Base-by-base conservation (phyloP, 345 rosid genomes). In the Odontarrhena argentea region DNA sequence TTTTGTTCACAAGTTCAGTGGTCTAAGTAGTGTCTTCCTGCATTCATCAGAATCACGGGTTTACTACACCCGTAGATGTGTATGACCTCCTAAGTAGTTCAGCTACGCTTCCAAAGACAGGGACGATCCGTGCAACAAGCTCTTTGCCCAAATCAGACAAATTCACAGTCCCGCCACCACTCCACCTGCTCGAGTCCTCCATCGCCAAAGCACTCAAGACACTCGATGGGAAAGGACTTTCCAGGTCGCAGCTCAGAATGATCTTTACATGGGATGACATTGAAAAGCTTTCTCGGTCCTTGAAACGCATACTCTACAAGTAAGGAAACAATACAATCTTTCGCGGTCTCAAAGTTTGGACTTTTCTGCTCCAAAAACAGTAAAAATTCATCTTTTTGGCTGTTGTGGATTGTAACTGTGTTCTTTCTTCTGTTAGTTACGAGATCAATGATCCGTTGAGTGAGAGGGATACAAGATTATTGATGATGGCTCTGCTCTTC, bases 301-400 rank as follows among this genome's bases (percentile, higher is more conserved):
- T 87, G 55, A 79, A 77, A 78, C 76, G 52, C 9, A 85, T 94
- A 65, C 78, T 94, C 25, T 22, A 78, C 75, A 91, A 71, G 99
- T 88, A 82, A 83, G 97, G 63, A 26, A 47, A 34, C 32, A 34
- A 40, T n/a, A 40, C 56, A 13, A 51, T 62, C 46, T 18, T 40
- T 60, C 35, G 57, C 28, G 0, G 3, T 36, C 8, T 59, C 13
- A 7, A 67, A 41, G 45, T 24, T 24, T 13, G 9, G 50, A 18
- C 8, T n/a, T 52, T 44, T 63, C 26, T 8, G 56, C 34, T 44
- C 8, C 30, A 54, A 67, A 47, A 48, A 26, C 24, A 6, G 10
- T 49, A 50, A 66, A 66, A 25, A 60, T 65, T 70, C 34, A 4
- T 46, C 58, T 38, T 61, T 43, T 51, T 40, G 44, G 12, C 47